Conservation (phyloP, 495 filamentous ascomycete species). For the Penicillium nucicola region DNA sequence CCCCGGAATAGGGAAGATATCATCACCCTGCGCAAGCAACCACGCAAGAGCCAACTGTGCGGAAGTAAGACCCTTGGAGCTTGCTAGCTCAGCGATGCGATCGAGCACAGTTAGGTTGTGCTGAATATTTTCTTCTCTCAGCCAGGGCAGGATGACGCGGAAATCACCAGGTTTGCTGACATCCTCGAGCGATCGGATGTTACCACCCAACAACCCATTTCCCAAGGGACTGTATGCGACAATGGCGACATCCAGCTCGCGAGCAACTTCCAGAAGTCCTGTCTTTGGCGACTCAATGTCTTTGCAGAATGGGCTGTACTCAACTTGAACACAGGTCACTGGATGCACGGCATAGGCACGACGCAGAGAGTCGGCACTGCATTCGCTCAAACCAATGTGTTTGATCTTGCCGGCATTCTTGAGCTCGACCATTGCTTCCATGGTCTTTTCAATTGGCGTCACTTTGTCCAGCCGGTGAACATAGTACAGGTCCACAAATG, state of each 20-base stretch:
- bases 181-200: constrained; percentile 42
- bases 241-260: constrained; percentile 62
- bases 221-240: constrained; percentile 62
- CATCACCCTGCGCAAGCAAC: constrained; percentile 57
- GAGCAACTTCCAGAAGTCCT: constrained; percentile 49
- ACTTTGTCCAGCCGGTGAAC: constrained; percentile 42
- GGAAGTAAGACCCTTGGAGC: constrained; percentile 42
- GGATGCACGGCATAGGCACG: constrained; percentile 59
- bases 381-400: constrained; percentile 58
- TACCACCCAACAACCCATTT: constrained; percentile 53
- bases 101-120: constrained; percentile 49
- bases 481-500: constrained; percentile 61
- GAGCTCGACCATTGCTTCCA: constrained; percentile 48
- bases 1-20: constrained; percentile 62
- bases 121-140: constrained; percentile 47
- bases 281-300: constrained; percentile 55
- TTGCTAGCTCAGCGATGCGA: constrained; percentile 40
- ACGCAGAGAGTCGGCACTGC: constrained; percentile 54
- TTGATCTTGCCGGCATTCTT: constrained; percentile 56
- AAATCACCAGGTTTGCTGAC: constrained; percentile 39
- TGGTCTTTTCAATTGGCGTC: constrained; percentile 62
- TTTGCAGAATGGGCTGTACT: constrained; percentile 57
- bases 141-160: constrained; percentile 41
- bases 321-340: constrained; percentile 63
- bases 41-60: constrained; percentile 56